These are phyloP conservation scores for Podospora bellae-mahoneyi DNA, from an alignment of 495 filamentous ascomycete species.

Conservation along the genomic window DNA sequence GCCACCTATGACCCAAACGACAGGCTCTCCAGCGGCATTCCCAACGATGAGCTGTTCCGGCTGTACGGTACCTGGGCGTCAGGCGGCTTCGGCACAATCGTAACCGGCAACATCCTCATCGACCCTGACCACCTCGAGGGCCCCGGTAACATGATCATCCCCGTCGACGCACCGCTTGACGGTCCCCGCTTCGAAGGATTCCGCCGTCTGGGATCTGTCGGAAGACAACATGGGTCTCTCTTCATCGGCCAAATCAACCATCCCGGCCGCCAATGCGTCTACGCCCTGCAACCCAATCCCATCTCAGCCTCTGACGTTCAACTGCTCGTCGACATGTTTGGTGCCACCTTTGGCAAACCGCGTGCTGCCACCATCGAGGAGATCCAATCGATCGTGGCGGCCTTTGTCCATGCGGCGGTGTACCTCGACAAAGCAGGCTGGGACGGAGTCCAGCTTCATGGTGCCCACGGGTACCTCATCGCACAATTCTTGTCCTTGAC, in stretches of 20 bases:
- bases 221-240: constrained; percentile 53
- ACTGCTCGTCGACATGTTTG: constrained; percentile 35
- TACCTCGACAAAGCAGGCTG: constrained; percentile 56
- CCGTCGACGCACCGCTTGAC: constrained; percentile 40
- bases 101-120: constrained; percentile 64
- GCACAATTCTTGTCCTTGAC: constrained; percentile 60
- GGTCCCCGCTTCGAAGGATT: constrained; percentile 60
- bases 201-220: constrained; percentile 45
- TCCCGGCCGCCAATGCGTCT: constrained; percentile 56
- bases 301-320: constrained; percentile 61
- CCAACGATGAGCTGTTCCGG: constrained; percentile 53
- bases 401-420: constrained; percentile 56
- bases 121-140: constrained; percentile 57
- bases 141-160: constrained; percentile 57
- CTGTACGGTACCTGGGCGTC: constrained; percentile 60
- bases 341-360: constrained; percentile 24
- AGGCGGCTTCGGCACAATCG: constrained; percentile 53
- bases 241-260: constrained; percentile 60
- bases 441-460: constrained; percentile 59
- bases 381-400: constrained; percentile 46
- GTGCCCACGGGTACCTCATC: constrained; percentile 64
- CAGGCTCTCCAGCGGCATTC: constrained; percentile 52
- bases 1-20: constrained; percentile 55
- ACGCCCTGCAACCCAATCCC: constrained; percentile 51
- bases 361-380: constrained; percentile 47